Conservation (phyloP, 2,329 filamentous ascomycete genomes). For the Fusarium tjaetaba region DNA sequence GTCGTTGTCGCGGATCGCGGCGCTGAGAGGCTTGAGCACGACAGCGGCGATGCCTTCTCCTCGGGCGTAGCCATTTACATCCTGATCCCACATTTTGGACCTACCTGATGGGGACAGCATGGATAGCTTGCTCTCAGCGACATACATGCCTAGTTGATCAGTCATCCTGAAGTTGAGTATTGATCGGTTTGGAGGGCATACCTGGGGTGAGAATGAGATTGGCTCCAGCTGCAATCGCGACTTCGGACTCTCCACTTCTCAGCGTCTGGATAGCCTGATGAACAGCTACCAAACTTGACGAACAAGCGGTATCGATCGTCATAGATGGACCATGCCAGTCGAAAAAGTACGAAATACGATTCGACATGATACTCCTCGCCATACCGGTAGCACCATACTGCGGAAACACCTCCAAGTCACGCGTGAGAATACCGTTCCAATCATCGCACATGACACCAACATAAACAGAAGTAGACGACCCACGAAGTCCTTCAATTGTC, state of each 20-base stretch:
- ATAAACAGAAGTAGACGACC: constrained; percentile 12
- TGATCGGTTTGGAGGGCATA: not conserved
- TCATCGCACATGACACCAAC: constrained; percentile 6
- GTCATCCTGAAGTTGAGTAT: not conserved
- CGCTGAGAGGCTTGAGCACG: not conserved
- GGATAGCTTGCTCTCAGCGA: not conserved
- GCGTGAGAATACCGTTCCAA: not conserved
- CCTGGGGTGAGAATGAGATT: not conserved
- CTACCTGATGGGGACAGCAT: not conserved
- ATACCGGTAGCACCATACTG: not conserved
- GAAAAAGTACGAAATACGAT: constrained; percentile 10
- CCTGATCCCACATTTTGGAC: not conserved
- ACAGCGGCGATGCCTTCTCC: not conserved
- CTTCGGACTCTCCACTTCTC: not conserved
- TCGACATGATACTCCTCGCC: constrained; percentile 16
- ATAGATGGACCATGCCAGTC: constrained; percentile 7
- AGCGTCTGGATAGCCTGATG: constrained; percentile 6
- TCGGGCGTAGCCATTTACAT: not conserved
- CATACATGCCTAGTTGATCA: not conserved
- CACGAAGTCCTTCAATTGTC: not conserved
- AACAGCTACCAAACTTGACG: constrained; percentile 2
- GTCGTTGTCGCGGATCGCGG: not conserved
- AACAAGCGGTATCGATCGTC: constrained; percentile 18
- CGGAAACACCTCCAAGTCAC: not conserved
- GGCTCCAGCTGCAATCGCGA: constrained; percentile 4